These are phyloP conservation scores for Hanseniaspora hatyaiensis DNA, from an alignment of 805 yeast species.

Conservation along the genomic window DNA sequence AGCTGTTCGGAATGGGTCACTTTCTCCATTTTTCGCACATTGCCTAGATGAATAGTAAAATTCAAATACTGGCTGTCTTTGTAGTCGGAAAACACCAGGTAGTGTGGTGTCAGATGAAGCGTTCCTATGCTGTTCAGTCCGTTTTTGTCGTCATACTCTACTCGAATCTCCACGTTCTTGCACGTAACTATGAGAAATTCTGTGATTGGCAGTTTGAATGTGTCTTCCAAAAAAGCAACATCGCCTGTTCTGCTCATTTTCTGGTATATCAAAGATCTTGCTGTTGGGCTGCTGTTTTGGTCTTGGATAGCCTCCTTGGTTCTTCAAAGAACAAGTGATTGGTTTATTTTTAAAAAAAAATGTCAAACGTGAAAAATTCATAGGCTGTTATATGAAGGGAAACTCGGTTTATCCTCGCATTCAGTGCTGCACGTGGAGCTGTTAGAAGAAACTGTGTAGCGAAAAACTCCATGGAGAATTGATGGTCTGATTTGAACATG, in stretches of 20 bases:
- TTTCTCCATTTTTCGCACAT: constrained; percentile 76
- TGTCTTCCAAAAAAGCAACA: constrained; percentile 10
- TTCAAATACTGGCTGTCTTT: constrained; percentile 58
- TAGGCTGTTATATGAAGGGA: too few relatives aligned
- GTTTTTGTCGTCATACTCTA: constrained; percentile 12
- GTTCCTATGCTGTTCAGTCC: constrained; percentile 31
- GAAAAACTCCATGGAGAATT: too few relatives aligned
- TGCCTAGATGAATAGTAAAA: constrained; percentile 59
- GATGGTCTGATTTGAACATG: too few relatives aligned
- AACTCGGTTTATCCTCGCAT: too few relatives aligned
- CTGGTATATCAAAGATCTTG: not conserved
- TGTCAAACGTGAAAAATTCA: not conserved
- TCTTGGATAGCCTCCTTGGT: not conserved
- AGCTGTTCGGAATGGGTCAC: constrained; percentile 69
- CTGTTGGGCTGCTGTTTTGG: not conserved
- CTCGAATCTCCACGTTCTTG: constrained; percentile 15
- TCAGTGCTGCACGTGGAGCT: too few relatives aligned
- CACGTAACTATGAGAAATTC: constrained; percentile 11
- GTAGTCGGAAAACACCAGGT: constrained; percentile 59
- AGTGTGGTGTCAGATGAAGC: constrained; percentile 63
- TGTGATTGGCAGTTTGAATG: not conserved
- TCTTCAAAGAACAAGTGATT: too few relatives aligned
- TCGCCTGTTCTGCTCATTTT: not conserved
- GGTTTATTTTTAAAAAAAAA: not conserved
- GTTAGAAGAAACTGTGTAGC: too few relatives aligned